Evolutionary conservation across 2,329 filamentous ascomycete genomes (phyloP), one percentile per base, ranked within the genome.

Genomic region (Colletotrichum tropicicola): DNA sequence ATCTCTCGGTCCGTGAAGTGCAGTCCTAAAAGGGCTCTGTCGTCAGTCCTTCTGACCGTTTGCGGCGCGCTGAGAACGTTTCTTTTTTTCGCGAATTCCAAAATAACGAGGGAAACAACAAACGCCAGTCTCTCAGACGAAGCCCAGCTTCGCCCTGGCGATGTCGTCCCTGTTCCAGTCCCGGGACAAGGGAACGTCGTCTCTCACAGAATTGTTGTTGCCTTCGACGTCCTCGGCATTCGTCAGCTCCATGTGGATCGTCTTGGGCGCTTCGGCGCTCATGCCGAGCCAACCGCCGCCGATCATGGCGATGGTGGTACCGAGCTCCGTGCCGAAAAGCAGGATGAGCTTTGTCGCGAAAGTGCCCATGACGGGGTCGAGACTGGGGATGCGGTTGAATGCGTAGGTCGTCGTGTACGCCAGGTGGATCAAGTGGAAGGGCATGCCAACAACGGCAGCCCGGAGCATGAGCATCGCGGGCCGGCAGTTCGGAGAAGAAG

Each of bases 361-460:
- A 30, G 54, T 67, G 8, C 70, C 70, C 53, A 67, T 68, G 13
- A 71, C 59, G 1, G 70, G 70, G 44, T 70, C 70, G 5, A 71
- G 65, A 15, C 61, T 61, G 10, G 60, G 28, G 9, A 68, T 45
- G 8, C 44, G 58, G 23, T 56, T 45, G 49, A 71, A 71, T n/a
- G 70, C 66, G 49, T 69, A 72, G 5, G 68, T 70, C n/a, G 68
- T 67, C 49, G 66, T 69, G 49, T 72, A 69, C 1, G 60, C 49
- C 12, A 72, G 39, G 15, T 70, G 67, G 2, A 71, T 56, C 4
- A 71, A 55, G 35, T 71, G 69, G 47, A 71, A 69, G 5, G 71
- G 70, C 66, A 72, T 59, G 37, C 59, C 65, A 28, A 49, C 49
- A 17, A 41, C 59, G 17, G 68, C 61, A 3, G 48, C 58, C 1